Conservation (phyloP, 1,284 basidiomycete species). For the Ustilago sp. region DNA sequence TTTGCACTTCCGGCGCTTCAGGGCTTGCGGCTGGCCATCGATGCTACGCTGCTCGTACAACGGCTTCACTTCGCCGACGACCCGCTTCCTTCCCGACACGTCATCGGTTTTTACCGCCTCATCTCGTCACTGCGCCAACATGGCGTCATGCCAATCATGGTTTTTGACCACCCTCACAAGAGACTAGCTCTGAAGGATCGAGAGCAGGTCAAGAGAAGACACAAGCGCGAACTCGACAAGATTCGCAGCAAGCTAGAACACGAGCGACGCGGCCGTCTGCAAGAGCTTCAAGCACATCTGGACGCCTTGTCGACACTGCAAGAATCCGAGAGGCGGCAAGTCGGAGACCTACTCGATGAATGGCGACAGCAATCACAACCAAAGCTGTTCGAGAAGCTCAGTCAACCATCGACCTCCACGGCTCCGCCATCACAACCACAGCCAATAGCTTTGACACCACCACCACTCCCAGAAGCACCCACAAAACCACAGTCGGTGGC, state of each 20-base stretch:
- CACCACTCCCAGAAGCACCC: constrained; percentile 9
- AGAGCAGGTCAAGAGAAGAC: constrained; percentile 51
- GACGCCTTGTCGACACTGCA: constrained; percentile 22
- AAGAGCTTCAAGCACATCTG: constrained; percentile 28
- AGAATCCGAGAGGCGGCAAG: constrained; percentile 34
- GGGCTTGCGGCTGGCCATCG: constrained; percentile 52
- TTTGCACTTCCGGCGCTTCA: constrained; percentile 38
- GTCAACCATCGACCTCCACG: not conserved
- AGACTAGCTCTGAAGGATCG: constrained; percentile 52
- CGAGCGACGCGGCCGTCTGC: constrained; percentile 31
- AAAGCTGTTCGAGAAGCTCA: not conserved
- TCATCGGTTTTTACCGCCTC: constrained; percentile 60
- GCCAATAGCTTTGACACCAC: not conserved
- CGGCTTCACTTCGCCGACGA: constrained; percentile 57
- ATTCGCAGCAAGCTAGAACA: constrained; percentile 44
- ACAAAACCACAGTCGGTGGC: constrained; percentile 26
- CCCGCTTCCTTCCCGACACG: constrained; percentile 53
- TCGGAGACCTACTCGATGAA: constrained; percentile 33
- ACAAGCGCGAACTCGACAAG: constrained; percentile 46
- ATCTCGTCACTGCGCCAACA: constrained; percentile 47
- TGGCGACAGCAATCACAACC: constrained; percentile 21
- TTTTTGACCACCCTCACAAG: constrained; percentile 61
- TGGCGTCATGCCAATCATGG: constrained; percentile 55
- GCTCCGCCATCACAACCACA: not conserved
- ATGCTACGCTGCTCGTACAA: constrained; percentile 57